Percentiles rank a stretch among this genome's conserved stretches.
phyloP scores from a whole-genome alignment of 768 basidiomycete species.

The Wakefieldia striispora region DNA sequence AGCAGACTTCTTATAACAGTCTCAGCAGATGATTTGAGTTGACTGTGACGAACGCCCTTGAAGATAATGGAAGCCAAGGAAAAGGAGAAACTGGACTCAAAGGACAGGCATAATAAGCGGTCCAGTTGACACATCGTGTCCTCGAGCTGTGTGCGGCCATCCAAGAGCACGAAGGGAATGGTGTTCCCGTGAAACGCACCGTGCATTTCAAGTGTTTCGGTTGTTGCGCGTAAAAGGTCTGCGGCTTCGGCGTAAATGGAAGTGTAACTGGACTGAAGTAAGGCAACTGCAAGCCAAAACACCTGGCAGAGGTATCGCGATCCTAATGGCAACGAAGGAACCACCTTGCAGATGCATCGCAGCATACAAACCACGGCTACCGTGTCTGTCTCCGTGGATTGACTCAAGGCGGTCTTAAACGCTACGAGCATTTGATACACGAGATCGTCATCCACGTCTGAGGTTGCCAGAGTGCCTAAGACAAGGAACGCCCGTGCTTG shows the following conservation, averaged over 20 bases:
- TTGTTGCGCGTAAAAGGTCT: conserved; percentile 59
- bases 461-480: conserved; percentile 75
- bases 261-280: conserved; percentile 75
- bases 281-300: conserved; percentile 86
- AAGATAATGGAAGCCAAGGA: conserved; percentile 80
- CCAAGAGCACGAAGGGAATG: conserved; percentile 58
- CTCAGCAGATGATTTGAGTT: conserved; percentile 60
- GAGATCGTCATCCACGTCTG: conserved; percentile 90
- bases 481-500: conserved; percentile 86
- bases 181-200: conserved; percentile 54
- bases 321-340: conserved; percentile 63
- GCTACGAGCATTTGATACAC: conserved; percentile 92
- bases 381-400: conserved; percentile 68
- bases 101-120: conserved; percentile 67
- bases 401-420: conserved; percentile 66
- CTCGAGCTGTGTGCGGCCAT: conserved; percentile 61
- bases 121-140: conserved; percentile 73
- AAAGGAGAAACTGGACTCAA: conserved; percentile 78
- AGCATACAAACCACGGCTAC: conserved; percentile 83
- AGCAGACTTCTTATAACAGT: conserved; percentile 62
- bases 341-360: conserved; percentile 75
- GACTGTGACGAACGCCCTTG: conserved; percentile 76
- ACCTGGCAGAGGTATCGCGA: conserved; percentile 73
- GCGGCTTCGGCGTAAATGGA: conserved; percentile 69
- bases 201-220: conserved; percentile 62